Evolutionary conservation across 2,329 filamentous ascomycete genomes (phyloP).

Genomic region (Cercospora canescens): DNA sequence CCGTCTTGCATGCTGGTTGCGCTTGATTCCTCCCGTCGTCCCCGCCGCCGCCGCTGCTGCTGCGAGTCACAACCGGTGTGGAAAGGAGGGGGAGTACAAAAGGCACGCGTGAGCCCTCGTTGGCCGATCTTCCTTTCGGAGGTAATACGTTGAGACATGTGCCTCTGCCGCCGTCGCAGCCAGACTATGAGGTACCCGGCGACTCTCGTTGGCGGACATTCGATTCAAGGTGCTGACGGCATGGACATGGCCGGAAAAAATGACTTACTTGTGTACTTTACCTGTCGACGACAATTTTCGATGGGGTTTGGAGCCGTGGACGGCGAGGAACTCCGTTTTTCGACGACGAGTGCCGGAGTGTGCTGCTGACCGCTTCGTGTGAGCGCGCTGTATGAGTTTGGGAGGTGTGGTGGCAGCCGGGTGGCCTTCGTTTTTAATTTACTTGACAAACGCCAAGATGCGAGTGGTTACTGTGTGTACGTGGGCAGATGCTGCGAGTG

Average conservation of each 20-base stretch:
- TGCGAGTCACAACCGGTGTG: not conserved
- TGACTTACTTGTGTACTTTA: too few relatives aligned
- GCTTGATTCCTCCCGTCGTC: not conserved
- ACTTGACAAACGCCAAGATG: not conserved
- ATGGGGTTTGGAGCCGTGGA: not conserved
- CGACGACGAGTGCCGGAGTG: not conserved
- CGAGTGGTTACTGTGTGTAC: too few relatives aligned
- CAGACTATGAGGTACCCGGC: not conserved
- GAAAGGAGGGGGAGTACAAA: slow-evolving; percentile 7
- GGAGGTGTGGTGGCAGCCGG: slow-evolving; percentile 1
- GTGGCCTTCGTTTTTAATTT: not conserved
- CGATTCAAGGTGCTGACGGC: not conserved
- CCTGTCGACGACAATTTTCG: not conserved
- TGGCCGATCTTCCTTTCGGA: not conserved
- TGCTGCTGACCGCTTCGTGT: slow-evolving; percentile 2
- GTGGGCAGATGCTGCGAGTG: too few relatives aligned
- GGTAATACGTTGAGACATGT: not conserved
- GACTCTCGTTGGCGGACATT: slow-evolving; percentile 7
- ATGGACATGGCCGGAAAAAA: not conserved
- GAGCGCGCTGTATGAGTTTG: not conserved
- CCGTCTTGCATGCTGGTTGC: not conserved
- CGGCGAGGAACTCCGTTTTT: too few relatives aligned
- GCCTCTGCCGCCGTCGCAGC: not conserved
- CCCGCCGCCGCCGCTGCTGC: too few relatives aligned
- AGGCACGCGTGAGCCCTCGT: slow-evolving; percentile 4